These are phyloP conservation scores for Candida insectorum DNA, from an alignment of 805 yeast species.

Conservation along the genomic window DNA sequence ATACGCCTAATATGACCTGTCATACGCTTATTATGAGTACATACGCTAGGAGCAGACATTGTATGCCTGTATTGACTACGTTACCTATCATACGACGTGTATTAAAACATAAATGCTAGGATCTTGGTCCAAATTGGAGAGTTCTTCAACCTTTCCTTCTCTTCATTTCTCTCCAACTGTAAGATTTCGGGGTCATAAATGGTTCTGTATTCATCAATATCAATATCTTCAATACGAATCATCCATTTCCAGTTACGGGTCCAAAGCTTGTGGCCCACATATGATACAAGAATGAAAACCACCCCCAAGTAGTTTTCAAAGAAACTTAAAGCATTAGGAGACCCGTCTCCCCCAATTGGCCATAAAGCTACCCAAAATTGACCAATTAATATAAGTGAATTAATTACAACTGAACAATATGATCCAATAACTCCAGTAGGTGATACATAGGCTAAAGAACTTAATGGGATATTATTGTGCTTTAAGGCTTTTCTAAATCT, in stretches of 20 bases:
- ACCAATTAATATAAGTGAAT: constrained; percentile 33
- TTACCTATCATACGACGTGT: no score
- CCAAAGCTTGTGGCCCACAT: constrained; percentile 30
- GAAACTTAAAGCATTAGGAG: constrained; percentile 25
- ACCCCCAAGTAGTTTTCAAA: constrained; percentile 35
- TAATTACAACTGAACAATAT: constrained; percentile 28
- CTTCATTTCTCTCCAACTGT: constrained; percentile 26
- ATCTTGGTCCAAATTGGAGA: no score
- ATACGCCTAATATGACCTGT: no score
- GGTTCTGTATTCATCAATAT: constrained; percentile 26
- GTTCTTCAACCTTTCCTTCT: constrained; percentile 15
- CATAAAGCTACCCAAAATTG: constrained; percentile 45
- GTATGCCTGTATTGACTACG: no score
- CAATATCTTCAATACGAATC: constrained; percentile 27
- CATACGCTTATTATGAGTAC: no score
- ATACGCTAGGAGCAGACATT: no score
- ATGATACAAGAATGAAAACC: constrained; percentile 27
- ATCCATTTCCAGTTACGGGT: constrained; percentile 28
- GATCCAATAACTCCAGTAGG: constrained; percentile 42
- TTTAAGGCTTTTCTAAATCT: constrained; percentile 39
- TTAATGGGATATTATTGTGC: constrained; percentile 22
- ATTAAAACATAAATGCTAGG: no score
- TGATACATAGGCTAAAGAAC: constrained; percentile 31
- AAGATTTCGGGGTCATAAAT: constrained; percentile 35
- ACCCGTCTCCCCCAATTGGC: constrained; percentile 28